A percentile compares a stretch with the other conserved stretches of the same genome.
phyloP scores from a whole-genome alignment of 2,329 filamentous ascomycete genomes.

The Plectosphaerella plurivora region DNA sequence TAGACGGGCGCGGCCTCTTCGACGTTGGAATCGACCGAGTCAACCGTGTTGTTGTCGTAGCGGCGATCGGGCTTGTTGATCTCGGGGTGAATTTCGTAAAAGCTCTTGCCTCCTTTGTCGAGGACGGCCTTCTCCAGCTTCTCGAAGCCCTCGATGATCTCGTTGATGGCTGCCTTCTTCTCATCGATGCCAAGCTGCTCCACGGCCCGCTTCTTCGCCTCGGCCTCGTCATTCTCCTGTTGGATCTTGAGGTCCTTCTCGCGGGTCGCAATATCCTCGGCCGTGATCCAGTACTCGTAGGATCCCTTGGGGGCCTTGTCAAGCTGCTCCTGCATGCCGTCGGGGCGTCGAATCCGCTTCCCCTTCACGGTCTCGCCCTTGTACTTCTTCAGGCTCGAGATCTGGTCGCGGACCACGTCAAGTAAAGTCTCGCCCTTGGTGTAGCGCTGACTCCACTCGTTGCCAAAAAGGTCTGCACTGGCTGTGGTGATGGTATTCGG shows the following conservation, averaged over 20 bases:
- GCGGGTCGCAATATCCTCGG: conserved; percentile 27
- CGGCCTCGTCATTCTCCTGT: conserved; percentile 19
- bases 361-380: conserved; percentile 23
- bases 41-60: conserved; percentile 1
- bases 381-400: conserved; percentile 45
- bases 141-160: conserved; percentile 47
- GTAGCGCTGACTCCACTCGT: conserved; percentile 25
- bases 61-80: conserved; percentile 20
- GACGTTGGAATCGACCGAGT: conserved; percentile 5
- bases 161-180: conserved; percentile 52
- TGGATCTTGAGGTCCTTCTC: conserved; percentile 29
- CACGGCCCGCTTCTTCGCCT: conserved; percentile 13
- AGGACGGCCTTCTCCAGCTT: conserved; percentile 51
- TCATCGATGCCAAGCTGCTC: conserved; percentile 28
- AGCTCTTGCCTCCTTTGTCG: conserved; percentile 60
- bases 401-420: conserved; percentile 52
- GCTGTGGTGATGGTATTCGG: conserved; percentile 51
- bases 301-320: conserved; percentile 42
- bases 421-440: conserved; percentile 46
- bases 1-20: conserved; percentile 31
- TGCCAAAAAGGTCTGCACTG: conserved; percentile 28
- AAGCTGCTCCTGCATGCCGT: conserved; percentile 49
- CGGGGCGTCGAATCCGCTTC: conserved; percentile 21
- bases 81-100: conserved; percentile 58
- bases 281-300: conserved; percentile 56